Conservation (phyloP, 768 basidiomycete genomes). For the Tephrocybe sp. region DNA sequence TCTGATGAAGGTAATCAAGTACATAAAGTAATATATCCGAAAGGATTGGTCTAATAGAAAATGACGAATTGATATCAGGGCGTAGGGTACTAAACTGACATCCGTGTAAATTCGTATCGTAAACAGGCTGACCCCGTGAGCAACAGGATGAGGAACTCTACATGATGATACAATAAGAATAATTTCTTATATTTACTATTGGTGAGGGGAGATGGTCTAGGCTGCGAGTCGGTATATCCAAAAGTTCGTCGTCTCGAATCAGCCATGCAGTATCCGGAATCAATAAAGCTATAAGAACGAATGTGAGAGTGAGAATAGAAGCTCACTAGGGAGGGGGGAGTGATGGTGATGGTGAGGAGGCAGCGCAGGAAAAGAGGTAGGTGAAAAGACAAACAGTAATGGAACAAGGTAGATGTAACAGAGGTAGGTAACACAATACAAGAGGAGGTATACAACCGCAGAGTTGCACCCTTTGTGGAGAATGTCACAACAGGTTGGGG, state of each 20-base stretch:
- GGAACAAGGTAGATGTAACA: not conserved
- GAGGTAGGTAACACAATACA: slow-evolving; percentile 7
- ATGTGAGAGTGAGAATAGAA: slow-evolving; percentile 9
- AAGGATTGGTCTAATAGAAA: not conserved
- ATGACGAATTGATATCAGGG: slow-evolving; percentile 5
- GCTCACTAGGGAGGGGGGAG: slow-evolving; percentile 6
- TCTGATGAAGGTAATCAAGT: slow-evolving; percentile 7
- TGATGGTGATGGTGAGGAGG: not conserved
- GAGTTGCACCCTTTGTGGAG: not conserved
- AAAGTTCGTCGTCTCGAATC: slow-evolving; percentile 12
- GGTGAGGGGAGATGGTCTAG: not conserved
- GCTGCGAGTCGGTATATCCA: slow-evolving; percentile 12
- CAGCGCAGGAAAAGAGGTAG: slow-evolving; percentile 3
- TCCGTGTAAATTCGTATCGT: slow-evolving; percentile 13
- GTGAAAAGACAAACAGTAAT: not conserved
- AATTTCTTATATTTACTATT: slow-evolving; percentile 14
- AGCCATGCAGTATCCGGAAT: slow-evolving; percentile 1
- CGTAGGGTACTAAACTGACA: slow-evolving; percentile 7
- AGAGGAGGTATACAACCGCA: not conserved
- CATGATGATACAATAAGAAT: slow-evolving; percentile 21
- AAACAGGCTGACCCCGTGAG: slow-evolving; percentile 7
- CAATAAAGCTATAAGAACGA: slow-evolving; percentile 11
- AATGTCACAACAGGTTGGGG: not conserved
- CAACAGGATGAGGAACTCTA: slow-evolving; percentile 5
- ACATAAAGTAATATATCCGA: slow-evolving; percentile 1